Percentiles rank a stretch among this genome's conserved stretches.
Conservation (phyloP, 192 early-diverging fungal species). For the Lunasporangiospora selenospora region DNA sequence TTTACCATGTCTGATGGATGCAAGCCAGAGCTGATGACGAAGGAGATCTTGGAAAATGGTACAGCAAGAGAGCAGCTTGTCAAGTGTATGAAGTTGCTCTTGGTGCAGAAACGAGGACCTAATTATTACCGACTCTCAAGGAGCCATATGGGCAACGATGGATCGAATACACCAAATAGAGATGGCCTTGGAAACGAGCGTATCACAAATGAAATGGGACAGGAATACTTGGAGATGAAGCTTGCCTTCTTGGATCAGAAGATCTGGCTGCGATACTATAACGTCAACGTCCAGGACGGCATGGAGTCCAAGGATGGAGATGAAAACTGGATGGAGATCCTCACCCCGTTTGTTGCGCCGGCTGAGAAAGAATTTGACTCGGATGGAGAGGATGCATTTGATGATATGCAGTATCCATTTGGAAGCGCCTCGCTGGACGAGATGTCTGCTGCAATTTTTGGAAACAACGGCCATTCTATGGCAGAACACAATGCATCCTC, state of each 20-base stretch:
- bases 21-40: conserved; percentile 22
- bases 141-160: too few relatives aligned
- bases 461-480: too few relatives aligned
- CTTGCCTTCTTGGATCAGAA: conserved; percentile 14
- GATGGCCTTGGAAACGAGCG: conserved; percentile 5
- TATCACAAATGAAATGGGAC: conserved; percentile 9
- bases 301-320: conserved; percentile 33
- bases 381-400: conserved; percentile 4
- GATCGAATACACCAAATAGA: too few relatives aligned
- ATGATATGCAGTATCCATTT: not conserved
- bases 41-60: conserved; percentile 8
- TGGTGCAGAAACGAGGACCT: conserved; percentile 1
- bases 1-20: conserved; percentile 37
- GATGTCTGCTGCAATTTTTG: not conserved
- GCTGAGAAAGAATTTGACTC: conserved; percentile 3
- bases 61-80: conserved; percentile 16
- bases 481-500: too few relatives aligned
- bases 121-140: conserved; percentile 30
- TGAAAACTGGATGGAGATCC: conserved; percentile 33
- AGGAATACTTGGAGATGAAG: conserved; percentile 39
- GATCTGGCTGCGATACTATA: conserved; percentile 40
- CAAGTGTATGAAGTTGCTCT: conserved; percentile 15
- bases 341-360: conserved; percentile 5
- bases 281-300: conserved; percentile 34
- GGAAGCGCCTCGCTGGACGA: conserved; percentile 4